Conservation (phyloP, 352 stramenopile genomes). For the Pythium folliculosum region DNA sequence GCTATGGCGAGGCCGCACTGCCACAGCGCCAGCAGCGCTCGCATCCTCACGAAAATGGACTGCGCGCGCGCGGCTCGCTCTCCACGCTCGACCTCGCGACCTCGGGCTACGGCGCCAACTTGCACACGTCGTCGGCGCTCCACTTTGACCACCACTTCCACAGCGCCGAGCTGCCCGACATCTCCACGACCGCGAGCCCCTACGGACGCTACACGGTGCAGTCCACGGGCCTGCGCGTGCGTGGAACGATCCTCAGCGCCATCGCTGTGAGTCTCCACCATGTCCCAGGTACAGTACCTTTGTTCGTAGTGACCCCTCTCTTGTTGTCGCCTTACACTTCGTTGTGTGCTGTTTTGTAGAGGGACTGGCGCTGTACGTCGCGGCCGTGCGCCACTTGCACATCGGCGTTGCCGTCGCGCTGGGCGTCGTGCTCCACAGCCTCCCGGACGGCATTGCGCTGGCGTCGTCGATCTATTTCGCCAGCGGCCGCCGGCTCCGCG, state of each 20-base stretch:
- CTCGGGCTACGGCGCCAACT: constrained; percentile 8
- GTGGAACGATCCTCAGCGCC: constrained; percentile 23
- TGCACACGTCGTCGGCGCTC: constrained; percentile 12
- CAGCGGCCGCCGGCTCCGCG: constrained; percentile 23
- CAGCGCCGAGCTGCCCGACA: constrained; percentile 18
- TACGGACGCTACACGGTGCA: constrained; percentile 15
- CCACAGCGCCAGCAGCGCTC: constrained; percentile 7
- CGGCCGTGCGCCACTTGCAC: constrained; percentile 16
- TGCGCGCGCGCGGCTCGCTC: constrained; percentile 15
- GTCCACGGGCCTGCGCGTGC: constrained; percentile 3
- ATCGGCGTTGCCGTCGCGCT: constrained; percentile 24
- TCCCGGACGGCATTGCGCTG: constrained; percentile 33
- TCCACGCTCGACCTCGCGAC: constrained; percentile 17
- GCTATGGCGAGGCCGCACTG: constrained; percentile 11
- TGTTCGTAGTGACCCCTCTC: too few relatives aligned
- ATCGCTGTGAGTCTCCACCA: constrained; percentile 30
- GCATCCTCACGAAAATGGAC: neutral
- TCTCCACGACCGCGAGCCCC: constrained; percentile 19
- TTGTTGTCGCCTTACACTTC: neutral
- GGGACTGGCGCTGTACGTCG: constrained; percentile 30
- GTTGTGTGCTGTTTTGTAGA: constrained; percentile 4
- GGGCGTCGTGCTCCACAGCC: constrained; percentile 28
- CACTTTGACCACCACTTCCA: constrained; percentile 8
- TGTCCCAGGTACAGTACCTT: constrained; percentile 18
- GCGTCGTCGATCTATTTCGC: constrained; percentile 36